Base-by-base conservation (phyloP, 1,139 yeast genomes). In the Citeromyces siamensis region DNA sequence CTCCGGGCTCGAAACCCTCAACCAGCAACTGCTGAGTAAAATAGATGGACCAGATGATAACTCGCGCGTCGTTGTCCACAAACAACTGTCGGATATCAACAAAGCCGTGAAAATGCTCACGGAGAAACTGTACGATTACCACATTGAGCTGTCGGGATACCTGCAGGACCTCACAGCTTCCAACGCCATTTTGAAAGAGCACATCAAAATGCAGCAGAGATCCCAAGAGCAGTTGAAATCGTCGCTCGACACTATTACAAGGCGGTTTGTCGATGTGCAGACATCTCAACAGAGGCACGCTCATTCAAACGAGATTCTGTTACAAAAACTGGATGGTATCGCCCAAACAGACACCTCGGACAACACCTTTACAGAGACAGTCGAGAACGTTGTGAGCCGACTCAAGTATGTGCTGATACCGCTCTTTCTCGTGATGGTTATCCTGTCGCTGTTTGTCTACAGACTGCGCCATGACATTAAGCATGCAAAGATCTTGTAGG, bases 391-490 rank as follows among this genome's bases (percentile, higher is more conserved):
- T 16, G 17, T 51, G 4, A 49, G 46, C 3, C 46, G 59, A 10
- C 49, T 65, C 10, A 62, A 56, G 42, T 63, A 68, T 66, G 49
- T 67, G 12, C 55, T 70, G 38, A 46, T 70, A 31, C 68, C 71
- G 1, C 52, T 71, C 18, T 51, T 66, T 12, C 41, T 62, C 13
- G 56, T 64, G 9, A 48, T 69, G 13, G 46, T 62, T 19, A 49
- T 61, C 3, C 58, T 68, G 40, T 55, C 61, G 3, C 49, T 64
- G 6, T 55, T 68, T 41, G 61, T 70, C 17, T 63, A 63, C 47
- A 59, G 69, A 48, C 58, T 71, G 40, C 64, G 75, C 52, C 67
- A 59, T 41, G 76, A 71, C 45, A 68, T 71, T 37, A 71, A 70
- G 46, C 78, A 71, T 49, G 58, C 75, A 6, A 72, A 72, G 46